These are phyloP conservation scores for Sophora flavescens DNA, from an alignment of 306 rosid genomes.

Conservation along the genomic window DNA sequence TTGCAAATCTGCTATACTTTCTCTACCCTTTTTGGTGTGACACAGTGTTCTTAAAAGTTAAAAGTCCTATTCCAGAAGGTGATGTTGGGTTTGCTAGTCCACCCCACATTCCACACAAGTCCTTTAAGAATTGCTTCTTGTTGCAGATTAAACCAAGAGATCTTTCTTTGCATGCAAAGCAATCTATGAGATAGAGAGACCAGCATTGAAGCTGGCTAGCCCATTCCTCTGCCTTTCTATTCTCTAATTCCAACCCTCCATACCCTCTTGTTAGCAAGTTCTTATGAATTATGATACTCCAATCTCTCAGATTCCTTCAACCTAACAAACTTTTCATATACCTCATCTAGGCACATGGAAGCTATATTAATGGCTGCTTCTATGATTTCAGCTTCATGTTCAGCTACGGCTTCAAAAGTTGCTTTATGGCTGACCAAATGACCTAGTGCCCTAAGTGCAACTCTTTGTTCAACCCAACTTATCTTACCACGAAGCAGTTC, in stretches of 20 bases:
- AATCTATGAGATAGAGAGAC: constrained; percentile 65
- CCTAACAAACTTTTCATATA: constrained; percentile 54
- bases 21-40: constrained; percentile 60
- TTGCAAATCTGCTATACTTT: constrained; percentile 46
- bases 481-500: constrained; percentile 68
- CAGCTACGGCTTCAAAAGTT: constrained; percentile 56
- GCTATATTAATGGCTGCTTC: constrained; percentile 58
- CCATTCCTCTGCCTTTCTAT: constrained; percentile 78
- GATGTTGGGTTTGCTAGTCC: constrained; percentile 55
- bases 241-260: constrained; percentile 66
- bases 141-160: constrained; percentile 64
- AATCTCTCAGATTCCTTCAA: constrained; percentile 52
- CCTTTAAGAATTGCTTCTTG: constrained; percentile 49
- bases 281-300: constrained; percentile 67
- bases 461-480: constrained; percentile 83
- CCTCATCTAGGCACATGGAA: constrained; percentile 55
- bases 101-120: constrained; percentile 68
- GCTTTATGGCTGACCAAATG: constrained; percentile 66
- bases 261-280: constrained; percentile 68
- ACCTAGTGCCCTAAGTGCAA: constrained; percentile 72
- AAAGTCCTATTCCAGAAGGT: constrained; percentile 70
- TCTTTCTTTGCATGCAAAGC: constrained; percentile 64
- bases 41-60: constrained; percentile 64
- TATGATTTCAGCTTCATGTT: constrained; percentile 52
- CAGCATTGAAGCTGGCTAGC: constrained; percentile 71